These are phyloP conservation scores for Ailanthus altissimus DNA, from an alignment of 345 rosid species.

Conservation along the genomic window DNA sequence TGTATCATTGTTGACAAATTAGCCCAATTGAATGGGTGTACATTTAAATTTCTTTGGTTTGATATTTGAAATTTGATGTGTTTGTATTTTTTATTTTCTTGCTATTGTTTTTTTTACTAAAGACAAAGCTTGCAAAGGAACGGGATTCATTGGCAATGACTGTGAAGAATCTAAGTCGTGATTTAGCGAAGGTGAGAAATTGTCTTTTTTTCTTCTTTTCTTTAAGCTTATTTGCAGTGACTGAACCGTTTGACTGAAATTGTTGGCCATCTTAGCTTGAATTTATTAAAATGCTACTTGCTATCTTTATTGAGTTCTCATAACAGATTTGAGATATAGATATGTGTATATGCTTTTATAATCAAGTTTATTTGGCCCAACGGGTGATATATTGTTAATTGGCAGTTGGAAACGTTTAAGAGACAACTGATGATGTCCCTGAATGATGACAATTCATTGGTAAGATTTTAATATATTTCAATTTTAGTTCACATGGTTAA, in stretches of 20 bases:
- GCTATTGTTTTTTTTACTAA: constrained; percentile 25
- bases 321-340: neutral
- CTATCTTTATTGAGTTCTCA: neutral
- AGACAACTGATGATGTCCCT: constrained; percentile 90
- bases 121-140: constrained; percentile 74
- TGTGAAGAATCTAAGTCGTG: constrained; percentile 82
- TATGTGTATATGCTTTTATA: neutral
- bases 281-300: neutral
- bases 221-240: neutral
- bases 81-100: too few species aligned
- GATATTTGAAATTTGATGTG: neutral
- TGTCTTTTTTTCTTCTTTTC: neutral
- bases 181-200: constrained; percentile 66
- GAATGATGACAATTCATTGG: constrained; percentile 70
- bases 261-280: neutral
- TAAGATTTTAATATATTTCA: constrained; percentile 36
- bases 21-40: neutral
- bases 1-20: neutral
- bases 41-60: neutral
- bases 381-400: constrained; percentile 14
- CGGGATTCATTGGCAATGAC: constrained; percentile 73
- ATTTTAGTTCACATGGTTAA: neutral
- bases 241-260: neutral
- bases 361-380: neutral
- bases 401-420: constrained; percentile 86